Base-by-base conservation (phyloP, 1,284 basidiomycete genomes). In the Ustilago sp. region DNA sequence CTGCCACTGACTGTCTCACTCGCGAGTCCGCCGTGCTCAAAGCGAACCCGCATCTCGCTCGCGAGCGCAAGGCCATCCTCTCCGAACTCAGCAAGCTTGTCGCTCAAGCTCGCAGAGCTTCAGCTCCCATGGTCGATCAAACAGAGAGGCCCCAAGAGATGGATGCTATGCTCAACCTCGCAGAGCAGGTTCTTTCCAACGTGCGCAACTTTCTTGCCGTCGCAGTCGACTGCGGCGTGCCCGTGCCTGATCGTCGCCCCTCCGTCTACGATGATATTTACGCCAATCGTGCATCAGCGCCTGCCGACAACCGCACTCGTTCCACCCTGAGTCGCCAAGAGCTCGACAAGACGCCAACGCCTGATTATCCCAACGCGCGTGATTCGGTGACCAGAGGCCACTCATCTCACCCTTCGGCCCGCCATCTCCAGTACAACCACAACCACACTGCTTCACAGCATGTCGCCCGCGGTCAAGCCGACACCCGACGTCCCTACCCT, bases 41-140 rank as follows among this genome's bases (percentile, higher is more conserved):
- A 63, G 88, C 88, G 32, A 91, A 91, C 80, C 90, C 92, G 0
- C 78, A 89, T 2, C 89, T 98, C 31, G 91, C 90, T 3, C 89
- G 91, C 64, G 92, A 94, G 83, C 90, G 95, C 57, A 93, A 94
- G 83, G 89, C 90, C 50, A 92, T 99, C 60, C 88, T 98, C 35
- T 90, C 92, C 0, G 91, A 93, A 66, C 89, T 99, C 36, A 93
- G 93, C 7, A 89, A 90, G 17, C 89, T 99, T 45, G 95, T 98
- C 8, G 90, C 91, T 0, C 92, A 95, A 82, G 91, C 95, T 8
- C 92, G 93, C 81, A 90, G 89, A 71, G 92, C 93, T 0, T 93
- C 79, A 0, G 79, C 77, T 15, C 77, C 74, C 53, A 79, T 70
- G 55, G 57, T 70, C 23, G 78, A 81, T 59, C 69, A 79, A n/a